Evolutionary conservation across 148 eudicot species (phyloP), one percentile per base, ranked within the genome.

Genomic region (Salicornia ramosissima): DNA sequence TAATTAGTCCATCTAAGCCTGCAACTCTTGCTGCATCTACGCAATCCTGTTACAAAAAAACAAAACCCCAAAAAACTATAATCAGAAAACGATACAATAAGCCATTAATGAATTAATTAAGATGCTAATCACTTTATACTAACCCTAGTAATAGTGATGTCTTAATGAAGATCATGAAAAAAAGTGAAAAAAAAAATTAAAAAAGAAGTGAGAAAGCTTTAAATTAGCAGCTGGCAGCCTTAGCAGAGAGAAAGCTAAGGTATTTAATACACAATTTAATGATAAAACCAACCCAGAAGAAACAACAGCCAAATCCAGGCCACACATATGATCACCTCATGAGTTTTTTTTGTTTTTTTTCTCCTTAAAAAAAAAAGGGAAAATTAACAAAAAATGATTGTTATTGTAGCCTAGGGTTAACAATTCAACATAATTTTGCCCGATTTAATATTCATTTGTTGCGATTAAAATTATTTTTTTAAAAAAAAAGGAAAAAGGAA

Each of bases 1-100:
- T 91, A 91, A 60, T 91, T 91, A 18, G 97, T 89, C 97, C 97
- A 91, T 79, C 97, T 71, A 1, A 91, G 83, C 43, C 97, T 75
- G 79, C 97, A 91, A 71, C 97, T 91, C 78, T 91, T 91, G 66
- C 97, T 91, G 82, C 97, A 91, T 73, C 97, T 85, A 46, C 84
- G 77, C 78, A 91, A 77, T 25, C 96, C 97, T 91, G 74, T 43
- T 24, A 22, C 25, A 28, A 56, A 39, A 0, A 42, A n/a, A 4
- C 45, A 18, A 46, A n/a, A 56, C 51, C 21, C 50, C 5, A 10
- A 61, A 61, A 4, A 63, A 0, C 1, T 5, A 49, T 19, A 16
- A 0, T 25, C 16, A 36, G 40, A 70, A 18, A 25, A n/a, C n/a
- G n/a, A n/a, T n/a, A n/a, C n/a, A n/a, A n/a, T n/a, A n/a, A n/a